A percentile compares a stretch with the other conserved stretches of the same genome.
phyloP scores from a whole-genome alignment of 1,139 yeast species.

The Yamadazyma oceani region DNA sequence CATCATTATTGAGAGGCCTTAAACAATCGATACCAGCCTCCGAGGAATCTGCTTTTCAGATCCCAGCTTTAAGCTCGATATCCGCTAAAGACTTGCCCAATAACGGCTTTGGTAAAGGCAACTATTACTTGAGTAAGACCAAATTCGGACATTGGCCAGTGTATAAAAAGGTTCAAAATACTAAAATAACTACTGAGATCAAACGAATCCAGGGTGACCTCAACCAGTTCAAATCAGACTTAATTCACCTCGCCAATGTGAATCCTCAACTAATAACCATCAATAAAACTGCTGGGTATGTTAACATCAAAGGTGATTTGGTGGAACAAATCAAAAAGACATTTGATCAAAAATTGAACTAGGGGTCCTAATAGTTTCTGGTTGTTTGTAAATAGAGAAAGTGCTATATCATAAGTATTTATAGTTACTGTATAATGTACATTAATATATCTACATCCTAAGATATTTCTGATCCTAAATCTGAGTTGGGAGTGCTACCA shows the following conservation, averaged over 20 bases:
- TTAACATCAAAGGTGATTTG: conserved; percentile 60
- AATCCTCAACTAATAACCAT: conserved; percentile 42
- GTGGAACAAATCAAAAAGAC: conserved; percentile 41
- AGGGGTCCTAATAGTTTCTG: not conserved
- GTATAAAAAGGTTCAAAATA: conserved; percentile 56
- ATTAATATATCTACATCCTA: not conserved
- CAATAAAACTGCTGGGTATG: conserved; percentile 38
- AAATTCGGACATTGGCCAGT: conserved; percentile 68
- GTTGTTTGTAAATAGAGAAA: conserved; percentile 8
- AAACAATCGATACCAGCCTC: conserved; percentile 23
- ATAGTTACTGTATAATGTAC: conserved; percentile 1
- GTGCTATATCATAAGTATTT: too few species aligned
- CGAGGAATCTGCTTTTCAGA: conserved; percentile 20
- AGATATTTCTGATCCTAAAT: conserved; percentile 15
- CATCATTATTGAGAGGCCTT: conserved; percentile 24
- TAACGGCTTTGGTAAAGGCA: conserved; percentile 42
- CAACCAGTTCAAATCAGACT: conserved; percentile 56
- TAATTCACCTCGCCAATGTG: conserved; percentile 47
- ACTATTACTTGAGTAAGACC: conserved; percentile 55
- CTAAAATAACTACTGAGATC: conserved; percentile 59
- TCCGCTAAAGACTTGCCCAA: conserved; percentile 33
- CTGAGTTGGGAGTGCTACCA: conserved; percentile 43
- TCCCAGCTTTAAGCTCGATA: conserved; percentile 31
- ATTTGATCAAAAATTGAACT: conserved; percentile 24
- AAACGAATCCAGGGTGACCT: conserved; percentile 65